Conservation (phyloP, 108 stramenopile genomes). For the Cyclotella baltica region DNA sequence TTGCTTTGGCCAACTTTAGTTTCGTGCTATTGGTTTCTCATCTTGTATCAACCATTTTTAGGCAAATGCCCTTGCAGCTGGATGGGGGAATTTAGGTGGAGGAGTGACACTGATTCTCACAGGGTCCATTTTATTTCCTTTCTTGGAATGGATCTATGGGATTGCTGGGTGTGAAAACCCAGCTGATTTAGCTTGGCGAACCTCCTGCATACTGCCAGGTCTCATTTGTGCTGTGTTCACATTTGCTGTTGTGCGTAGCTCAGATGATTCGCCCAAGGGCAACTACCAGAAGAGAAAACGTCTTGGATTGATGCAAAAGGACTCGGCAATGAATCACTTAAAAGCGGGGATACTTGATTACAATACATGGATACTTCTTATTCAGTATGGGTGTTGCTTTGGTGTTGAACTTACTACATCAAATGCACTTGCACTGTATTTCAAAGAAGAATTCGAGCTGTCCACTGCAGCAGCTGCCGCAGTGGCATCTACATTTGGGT, state of each 20-base stretch:
- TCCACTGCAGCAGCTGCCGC: constrained; percentile 77
- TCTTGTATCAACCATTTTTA: neutral
- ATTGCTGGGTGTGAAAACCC: constrained; percentile 38
- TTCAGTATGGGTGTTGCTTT: constrained; percentile 91
- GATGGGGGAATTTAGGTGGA: constrained; percentile 93
- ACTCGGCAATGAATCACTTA: constrained; percentile 43
- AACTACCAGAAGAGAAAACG: constrained; percentile 67
- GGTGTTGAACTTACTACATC: constrained; percentile 87
- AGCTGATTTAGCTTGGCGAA: constrained; percentile 77
- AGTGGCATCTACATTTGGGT: constrained; percentile 81
- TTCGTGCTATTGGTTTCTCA: neutral
- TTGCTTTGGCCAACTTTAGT: neutral
- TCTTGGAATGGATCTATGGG: constrained; percentile 75
- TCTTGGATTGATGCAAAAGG: constrained; percentile 65
- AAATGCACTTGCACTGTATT: constrained; percentile 83
- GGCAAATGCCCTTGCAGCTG: constrained; percentile 89
- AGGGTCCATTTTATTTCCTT: constrained; percentile 76
- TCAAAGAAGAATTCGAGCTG: constrained; percentile 79
- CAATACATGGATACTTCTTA: constrained; percentile 82
- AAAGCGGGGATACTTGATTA: constrained; percentile 48
- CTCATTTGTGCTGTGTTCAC: constrained; percentile 60
- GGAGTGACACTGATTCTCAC: constrained; percentile 71
- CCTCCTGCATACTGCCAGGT: constrained; percentile 80
- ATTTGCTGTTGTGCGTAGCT: constrained; percentile 48
- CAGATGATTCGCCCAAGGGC: constrained; percentile 90